Evolutionary conservation across 352 stramenopile species (phyloP), one percentile per base, ranked within the genome.

Genomic region (Thalassiosira exigua): DNA sequence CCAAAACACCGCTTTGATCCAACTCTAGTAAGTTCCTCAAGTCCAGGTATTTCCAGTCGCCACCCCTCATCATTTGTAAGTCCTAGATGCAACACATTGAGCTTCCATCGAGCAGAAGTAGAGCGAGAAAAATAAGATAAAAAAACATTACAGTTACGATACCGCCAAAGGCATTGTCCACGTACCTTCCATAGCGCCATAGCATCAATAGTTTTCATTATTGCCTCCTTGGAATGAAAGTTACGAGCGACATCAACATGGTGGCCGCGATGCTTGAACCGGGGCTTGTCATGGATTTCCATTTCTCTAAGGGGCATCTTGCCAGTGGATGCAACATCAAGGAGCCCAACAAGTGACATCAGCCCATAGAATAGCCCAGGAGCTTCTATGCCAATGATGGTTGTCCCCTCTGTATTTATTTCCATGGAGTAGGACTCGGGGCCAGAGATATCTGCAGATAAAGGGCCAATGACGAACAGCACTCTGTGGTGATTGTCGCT

Each of bases 191-290:
- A 79, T 33, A 81, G 72, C 17, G 56, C 64, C 86, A 92, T 91
- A 21, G 64, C 72, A 70, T 91, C 69, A 19, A 91, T 52, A 22
- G 75, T 86, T 9, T 82, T 57, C 58, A 88, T 51, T 7, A 91
- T 85, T n/a, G 85, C 52, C 19, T 74, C 11, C 0, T 94, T 32
- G 11, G 90, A 86, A 11, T 92, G 69, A 72, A 88, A 96, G 79
- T 96, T 92, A 9, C 92, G 77, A 26, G 79, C 69, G 0, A 87
- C 88, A 80, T 96, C 92, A 54, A 96, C 83, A 59, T 95, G 62
- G 19, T 95, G 72, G n/a, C 89, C 92, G 58, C 92, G 90, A 68
- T 90, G 91, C 11, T 66, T 41, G 70, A 92, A 94, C 36, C 75
- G 33, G 33, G 84, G 84, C 27, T 52, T 39, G 60, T 89, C 82